A percentile compares a stretch with the other conserved stretches of the same genome.
Evolutionary conservation across 441 rosid species (phyloP).

Genomic region (Erodium chrysanthum): DNA sequence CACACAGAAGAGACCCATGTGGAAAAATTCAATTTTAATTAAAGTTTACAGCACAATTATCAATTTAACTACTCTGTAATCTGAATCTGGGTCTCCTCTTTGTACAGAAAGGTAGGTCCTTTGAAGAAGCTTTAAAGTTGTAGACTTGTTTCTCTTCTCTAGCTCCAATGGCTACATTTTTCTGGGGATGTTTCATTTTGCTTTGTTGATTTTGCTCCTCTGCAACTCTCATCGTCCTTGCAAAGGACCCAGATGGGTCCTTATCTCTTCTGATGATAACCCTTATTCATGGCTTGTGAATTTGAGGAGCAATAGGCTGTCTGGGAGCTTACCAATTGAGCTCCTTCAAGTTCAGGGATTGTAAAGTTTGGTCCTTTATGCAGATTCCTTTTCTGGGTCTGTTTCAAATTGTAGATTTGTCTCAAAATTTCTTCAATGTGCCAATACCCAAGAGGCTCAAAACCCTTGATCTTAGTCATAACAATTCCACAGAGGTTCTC

Average conservation of each 20-base stretch:
- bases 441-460: conserved; percentile 64
- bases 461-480: conserved; percentile 62
- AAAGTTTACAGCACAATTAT: too few relatives aligned
- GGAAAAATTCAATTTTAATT: too few relatives aligned
- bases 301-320: conserved; percentile 64
- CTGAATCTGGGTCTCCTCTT: too few relatives aligned
- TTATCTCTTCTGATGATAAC: conserved; percentile 56
- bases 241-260: conserved; percentile 43
- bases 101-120: too few relatives aligned
- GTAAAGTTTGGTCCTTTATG: conserved; percentile 84
- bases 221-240: conserved; percentile 25
- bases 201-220: conserved; percentile 34
- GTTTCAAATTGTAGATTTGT: conserved; percentile 69
- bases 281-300: conserved; percentile 88
- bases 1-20: too few relatives aligned
- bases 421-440: conserved; percentile 70
- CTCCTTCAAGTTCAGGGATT: conserved; percentile 67
- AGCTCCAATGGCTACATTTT: too few relatives aligned
- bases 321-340: conserved; percentile 56
- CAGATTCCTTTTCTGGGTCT: conserved; percentile 69
- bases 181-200: conserved; percentile 37
- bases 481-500: conserved; percentile 61
- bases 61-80: too few relatives aligned
- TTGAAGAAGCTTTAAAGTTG: too few relatives aligned
- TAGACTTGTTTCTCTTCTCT: too few relatives aligned